Conservation (phyloP, 2,329 filamentous ascomycete genomes). For the Epichloe amarillans region DNA sequence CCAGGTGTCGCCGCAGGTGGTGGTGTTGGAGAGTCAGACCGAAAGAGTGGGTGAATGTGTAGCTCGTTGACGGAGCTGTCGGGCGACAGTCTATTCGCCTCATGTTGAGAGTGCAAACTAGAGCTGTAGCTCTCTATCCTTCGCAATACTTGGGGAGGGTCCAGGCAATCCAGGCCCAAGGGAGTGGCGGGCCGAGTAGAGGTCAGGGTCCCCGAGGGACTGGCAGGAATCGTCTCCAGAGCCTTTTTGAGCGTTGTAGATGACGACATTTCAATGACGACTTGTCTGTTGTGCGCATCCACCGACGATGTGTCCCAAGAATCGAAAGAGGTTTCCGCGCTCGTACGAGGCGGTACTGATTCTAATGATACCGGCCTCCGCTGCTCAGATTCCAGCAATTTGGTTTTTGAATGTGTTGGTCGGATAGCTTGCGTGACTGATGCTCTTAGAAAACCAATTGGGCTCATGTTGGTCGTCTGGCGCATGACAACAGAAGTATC, state of each 20-base stretch:
- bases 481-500: conserved; percentile 31
- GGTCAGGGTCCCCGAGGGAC: conserved; percentile 49
- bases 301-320: conserved; percentile 62
- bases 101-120: conserved; percentile 17
- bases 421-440: conserved; percentile 34
- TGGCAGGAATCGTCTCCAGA: conserved; percentile 60
- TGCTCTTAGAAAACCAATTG: conserved; percentile 18
- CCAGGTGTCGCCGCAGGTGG: conserved; percentile 53
- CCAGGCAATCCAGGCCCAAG: conserved; percentile 32
- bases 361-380: conserved; percentile 35
- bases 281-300: conserved; percentile 46
- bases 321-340: conserved; percentile 52
- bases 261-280: conserved; percentile 36
- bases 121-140: conserved; percentile 42
- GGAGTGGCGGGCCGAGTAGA: conserved; percentile 45
- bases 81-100: conserved; percentile 12
- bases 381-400: conserved; percentile 33
- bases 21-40: conserved; percentile 56
- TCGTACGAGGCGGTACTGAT: conserved; percentile 24
- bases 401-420: conserved; percentile 43
- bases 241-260: conserved; percentile 33
- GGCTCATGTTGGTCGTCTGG: conserved; percentile 12
- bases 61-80: conserved; percentile 36
- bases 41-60: conserved; percentile 67
- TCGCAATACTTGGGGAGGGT: conserved; percentile 30